Conservation (phyloP, 2,329 filamentous ascomycete genomes). For the Ophiostoma ulmi region DNA sequence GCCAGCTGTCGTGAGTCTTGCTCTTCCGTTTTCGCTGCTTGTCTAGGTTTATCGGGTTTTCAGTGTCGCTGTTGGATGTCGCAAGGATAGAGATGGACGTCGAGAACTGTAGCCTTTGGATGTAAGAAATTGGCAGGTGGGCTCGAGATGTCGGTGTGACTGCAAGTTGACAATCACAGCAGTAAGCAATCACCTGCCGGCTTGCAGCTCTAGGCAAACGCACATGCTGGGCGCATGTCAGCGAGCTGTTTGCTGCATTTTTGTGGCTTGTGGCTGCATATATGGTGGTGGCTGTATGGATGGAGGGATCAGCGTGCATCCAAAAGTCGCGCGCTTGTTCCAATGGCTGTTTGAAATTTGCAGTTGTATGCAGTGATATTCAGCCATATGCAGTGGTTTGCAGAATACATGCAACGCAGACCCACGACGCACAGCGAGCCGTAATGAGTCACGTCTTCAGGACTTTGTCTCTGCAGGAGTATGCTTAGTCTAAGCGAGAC, state of each 20-base stretch:
- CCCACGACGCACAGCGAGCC: not conserved
- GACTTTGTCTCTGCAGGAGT: not conserved
- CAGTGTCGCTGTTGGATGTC: not conserved
- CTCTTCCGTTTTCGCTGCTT: not conserved
- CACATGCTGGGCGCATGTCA: not conserved
- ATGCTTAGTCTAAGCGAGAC: not conserved
- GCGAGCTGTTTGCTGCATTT: not conserved
- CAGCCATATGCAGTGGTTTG: not conserved
- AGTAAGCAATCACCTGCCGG: not conserved
- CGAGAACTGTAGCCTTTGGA: too few relatives aligned
- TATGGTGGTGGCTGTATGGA: not conserved
- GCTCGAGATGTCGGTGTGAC: not conserved
- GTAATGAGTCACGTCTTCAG: slow-evolving; percentile 3
- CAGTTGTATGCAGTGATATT: not conserved
- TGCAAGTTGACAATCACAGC: not conserved
- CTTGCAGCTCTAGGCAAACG: not conserved
- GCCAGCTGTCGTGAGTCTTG: not conserved
- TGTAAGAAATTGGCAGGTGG: too few relatives aligned
- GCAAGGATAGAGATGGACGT: not conserved
- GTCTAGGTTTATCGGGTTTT: too few relatives aligned
- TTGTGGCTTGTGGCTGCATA: not conserved
- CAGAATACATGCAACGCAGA: not conserved
- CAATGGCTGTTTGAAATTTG: not conserved
- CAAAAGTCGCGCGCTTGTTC: not conserved
- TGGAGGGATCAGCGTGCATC: not conserved